Percentiles rank a stretch among this genome's conserved stretches.
Evolutionary conservation across 2,329 filamentous ascomycete species (phyloP).

Genomic region (Corinectria fuckeliana): DNA sequence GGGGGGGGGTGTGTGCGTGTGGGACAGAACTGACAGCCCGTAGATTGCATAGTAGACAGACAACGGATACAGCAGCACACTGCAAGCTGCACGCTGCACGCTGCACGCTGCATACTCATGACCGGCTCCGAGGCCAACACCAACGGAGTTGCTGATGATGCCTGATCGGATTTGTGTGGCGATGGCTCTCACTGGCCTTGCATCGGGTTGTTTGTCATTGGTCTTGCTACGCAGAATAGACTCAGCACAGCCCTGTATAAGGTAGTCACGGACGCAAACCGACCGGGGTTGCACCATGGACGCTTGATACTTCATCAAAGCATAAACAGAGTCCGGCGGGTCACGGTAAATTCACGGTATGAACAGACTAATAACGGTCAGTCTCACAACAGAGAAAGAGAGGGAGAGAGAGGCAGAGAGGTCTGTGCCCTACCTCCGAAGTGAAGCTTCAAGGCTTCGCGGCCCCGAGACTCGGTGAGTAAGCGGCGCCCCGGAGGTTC

Average conservation of each 20-base stretch:
- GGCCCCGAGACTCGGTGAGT: not conserved
- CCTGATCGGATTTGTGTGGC: not conserved
- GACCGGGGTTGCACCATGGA: constrained; percentile 1
- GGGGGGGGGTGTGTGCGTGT: not conserved
- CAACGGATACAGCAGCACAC: too few species aligned
- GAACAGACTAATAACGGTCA: too few species aligned
- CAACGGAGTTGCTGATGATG: not conserved
- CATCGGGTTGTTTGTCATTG: not conserved
- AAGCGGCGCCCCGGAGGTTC: constrained; percentile 11
- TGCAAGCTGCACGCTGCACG: too few species aligned
- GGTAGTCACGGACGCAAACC: too few species aligned
- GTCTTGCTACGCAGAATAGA: constrained; percentile 8
- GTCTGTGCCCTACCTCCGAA: constrained; percentile 2
- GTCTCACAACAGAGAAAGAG: too few species aligned
- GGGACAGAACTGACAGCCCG: not conserved
- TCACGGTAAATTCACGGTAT: not conserved
- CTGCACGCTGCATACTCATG: not conserved
- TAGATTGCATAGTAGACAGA: too few species aligned
- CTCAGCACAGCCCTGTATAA: constrained; percentile 10
- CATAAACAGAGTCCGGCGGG: not conserved
- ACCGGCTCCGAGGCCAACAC: not conserved
- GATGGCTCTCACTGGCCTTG: not conserved
- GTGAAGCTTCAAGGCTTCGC: constrained; percentile 3
- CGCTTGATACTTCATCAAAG: constrained; percentile 7
- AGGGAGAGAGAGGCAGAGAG: too few species aligned